phyloP scores from a whole-genome alignment of 164 flowering plant genomes.

The Nymphaea colorata region DNA sequence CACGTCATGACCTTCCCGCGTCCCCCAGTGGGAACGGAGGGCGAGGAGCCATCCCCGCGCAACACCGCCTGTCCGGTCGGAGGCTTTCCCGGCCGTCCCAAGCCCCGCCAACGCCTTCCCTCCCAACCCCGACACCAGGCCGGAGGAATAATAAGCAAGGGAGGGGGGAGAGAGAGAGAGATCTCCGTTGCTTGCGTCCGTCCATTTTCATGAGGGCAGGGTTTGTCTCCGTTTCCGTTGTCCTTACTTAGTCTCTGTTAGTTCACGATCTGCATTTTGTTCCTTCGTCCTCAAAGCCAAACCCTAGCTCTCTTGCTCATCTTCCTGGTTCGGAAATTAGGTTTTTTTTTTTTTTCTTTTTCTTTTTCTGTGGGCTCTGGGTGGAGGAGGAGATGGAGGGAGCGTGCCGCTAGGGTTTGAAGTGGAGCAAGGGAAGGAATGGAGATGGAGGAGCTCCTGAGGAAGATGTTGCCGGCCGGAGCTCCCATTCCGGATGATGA shows the following conservation, averaged over 20 bases:
- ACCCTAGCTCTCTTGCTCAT: background rate
- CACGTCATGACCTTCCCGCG: too few species aligned
- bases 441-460: conserved; percentile 37
- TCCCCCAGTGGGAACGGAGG: too few species aligned
- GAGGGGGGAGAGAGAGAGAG: background rate
- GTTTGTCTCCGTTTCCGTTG: background rate
- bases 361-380: background rate
- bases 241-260: background rate
- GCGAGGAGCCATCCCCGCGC: too few species aligned
- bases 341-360: background rate
- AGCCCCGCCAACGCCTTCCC: too few species aligned
- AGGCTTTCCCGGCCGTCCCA: too few species aligned
- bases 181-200: background rate
- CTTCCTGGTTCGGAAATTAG: background rate
- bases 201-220: background rate
- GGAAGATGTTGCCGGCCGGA: conserved; percentile 28
- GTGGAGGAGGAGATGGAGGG: background rate
- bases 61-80: too few species aligned
- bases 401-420: background rate
- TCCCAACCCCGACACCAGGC: too few species aligned
- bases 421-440: background rate
- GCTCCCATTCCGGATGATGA: conserved; percentile 20
- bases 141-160: background rate
- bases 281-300: background rate
- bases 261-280: background rate